These are phyloP conservation scores for Aureobasidium sp. DNA, from an alignment of 2,329 filamentous ascomycete genomes.

Conservation along the genomic window DNA sequence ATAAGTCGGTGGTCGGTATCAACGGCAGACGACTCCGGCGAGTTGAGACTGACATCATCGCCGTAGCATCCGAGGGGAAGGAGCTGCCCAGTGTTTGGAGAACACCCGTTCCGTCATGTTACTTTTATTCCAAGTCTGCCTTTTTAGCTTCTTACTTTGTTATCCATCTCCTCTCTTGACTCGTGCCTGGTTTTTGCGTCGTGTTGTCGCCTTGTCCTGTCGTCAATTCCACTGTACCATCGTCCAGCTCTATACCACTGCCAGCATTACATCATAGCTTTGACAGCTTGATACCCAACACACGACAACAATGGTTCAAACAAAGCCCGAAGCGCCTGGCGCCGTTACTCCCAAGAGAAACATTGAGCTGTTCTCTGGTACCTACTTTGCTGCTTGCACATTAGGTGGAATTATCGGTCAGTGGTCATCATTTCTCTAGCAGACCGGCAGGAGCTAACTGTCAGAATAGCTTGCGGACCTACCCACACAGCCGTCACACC, in stretches of 20 bases:
- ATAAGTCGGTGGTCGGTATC: background rate
- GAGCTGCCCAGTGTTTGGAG: background rate
- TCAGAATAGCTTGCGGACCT: constrained; percentile 48
- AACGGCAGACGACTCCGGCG: background rate
- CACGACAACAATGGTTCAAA: background rate
- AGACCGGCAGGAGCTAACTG: background rate
- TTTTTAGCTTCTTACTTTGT: background rate
- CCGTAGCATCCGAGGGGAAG: background rate
- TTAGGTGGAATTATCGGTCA: constrained; percentile 70
- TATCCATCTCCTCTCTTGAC: background rate
- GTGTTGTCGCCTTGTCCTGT: background rate
- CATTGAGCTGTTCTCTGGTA: constrained; percentile 70
- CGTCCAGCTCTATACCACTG: background rate
- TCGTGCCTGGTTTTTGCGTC: background rate
- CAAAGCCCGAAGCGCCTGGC: constrained; percentile 44
- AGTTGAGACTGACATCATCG: background rate
- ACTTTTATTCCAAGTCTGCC: background rate
- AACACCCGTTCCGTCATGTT: background rate
- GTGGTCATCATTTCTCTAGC: background rate
- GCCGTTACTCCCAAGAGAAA: constrained; percentile 60
- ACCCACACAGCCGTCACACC: constrained; percentile 83
- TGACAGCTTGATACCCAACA: background rate
- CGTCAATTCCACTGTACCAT: background rate
- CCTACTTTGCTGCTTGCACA: constrained; percentile 80
- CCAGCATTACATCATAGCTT: background rate